Base-by-base conservation (phyloP, 768 basidiomycete genomes). In the Leccinum variicolor region DNA sequence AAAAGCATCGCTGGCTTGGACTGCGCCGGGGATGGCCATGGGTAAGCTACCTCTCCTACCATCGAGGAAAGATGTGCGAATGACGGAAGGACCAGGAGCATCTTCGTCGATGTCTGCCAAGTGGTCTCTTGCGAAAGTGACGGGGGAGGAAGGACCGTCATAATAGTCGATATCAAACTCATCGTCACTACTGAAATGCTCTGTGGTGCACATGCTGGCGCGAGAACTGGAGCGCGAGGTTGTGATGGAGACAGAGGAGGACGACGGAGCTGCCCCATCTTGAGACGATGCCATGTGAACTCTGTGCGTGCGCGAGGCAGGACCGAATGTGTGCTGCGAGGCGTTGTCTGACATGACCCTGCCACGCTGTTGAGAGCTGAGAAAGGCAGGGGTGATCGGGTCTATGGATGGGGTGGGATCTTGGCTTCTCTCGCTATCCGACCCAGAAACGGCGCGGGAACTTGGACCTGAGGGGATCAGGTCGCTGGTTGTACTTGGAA, bases 1-100 rank as follows among this genome's bases (percentile, higher is more conserved):
- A 51, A 52, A 64, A 29, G 69, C 60, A 10, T 69, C 62, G n/a
- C 50, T 60, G 28, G 31, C 8, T 41, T 59, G 66, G 2, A 56
- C 25, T 4, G 69, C 65, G 17, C 75, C 78, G 17, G 84, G 81
- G 13, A 86, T 85, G 43, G 78, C 76, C 73, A 86, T 81, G n/a
- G 87, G 85, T 15, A 82, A 64, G 62, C 85, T 87, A 13, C 82
- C 82, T 57, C 82, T 76, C 55, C 84, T 77, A 41, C 56, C 61
- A 29, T 69, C 64, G 1, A 45, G 53, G 43, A 57, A 8, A 29
- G 65, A 62, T 1, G 66, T 31, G 25, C 69, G 65, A 55, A 67
- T 28, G 19, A 64, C 51, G 54, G 71, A 63, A 43, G 71, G 66
- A 61, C 64, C 63, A 51, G 64, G 64, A 9, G 50, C 67, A 59